Conservation (phyloP, 495 filamentous ascomycete genomes). For the Entonaema liquescens region DNA sequence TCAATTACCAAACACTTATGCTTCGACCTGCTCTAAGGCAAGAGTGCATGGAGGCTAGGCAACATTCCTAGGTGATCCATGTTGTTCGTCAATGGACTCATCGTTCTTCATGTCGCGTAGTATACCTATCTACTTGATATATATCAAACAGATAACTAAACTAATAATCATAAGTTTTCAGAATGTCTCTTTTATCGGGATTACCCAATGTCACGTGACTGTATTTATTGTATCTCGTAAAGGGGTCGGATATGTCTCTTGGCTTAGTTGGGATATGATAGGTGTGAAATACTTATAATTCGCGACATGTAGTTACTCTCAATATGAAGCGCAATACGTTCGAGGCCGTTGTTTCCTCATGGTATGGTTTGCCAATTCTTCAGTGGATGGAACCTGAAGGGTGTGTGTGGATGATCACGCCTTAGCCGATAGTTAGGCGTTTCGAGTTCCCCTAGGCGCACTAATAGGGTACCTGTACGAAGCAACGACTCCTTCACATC, state of each 20-base stretch:
- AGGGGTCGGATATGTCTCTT: not conserved
- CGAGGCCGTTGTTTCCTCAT: not conserved
- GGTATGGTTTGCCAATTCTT: not conserved
- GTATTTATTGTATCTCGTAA: not conserved
- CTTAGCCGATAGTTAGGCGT: slow-evolving; percentile 32
- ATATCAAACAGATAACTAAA: not conserved
- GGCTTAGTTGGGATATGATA: not conserved
- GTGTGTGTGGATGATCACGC: slow-evolving; percentile 30
- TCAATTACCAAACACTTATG: slow-evolving; percentile 92
- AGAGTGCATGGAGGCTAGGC: slow-evolving; percentile 89
- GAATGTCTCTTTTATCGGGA: not conserved
- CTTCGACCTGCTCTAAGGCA: slow-evolving; percentile 64
- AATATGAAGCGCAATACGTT: slow-evolving; percentile 16
- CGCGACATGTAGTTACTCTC: slow-evolving; percentile 11
- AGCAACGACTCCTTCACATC: slow-evolving; percentile 8
- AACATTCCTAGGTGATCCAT: slow-evolving; percentile 61
- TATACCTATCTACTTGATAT: not conserved
- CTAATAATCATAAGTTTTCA: not conserved
- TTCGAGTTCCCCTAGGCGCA: slow-evolving; percentile 38
- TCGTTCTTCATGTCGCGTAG: not conserved
- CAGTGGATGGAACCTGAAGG: slow-evolving; percentile 2
- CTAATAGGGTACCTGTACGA: slow-evolving; percentile 23
- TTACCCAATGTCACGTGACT: not conserved
- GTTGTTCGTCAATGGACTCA: slow-evolving; percentile 4
- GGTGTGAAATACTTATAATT: not conserved